Evolutionary conservation across 441 rosid genomes (phyloP), one percentile per base, ranked within the genome.

Genomic region (Populus hybrid): DNA sequence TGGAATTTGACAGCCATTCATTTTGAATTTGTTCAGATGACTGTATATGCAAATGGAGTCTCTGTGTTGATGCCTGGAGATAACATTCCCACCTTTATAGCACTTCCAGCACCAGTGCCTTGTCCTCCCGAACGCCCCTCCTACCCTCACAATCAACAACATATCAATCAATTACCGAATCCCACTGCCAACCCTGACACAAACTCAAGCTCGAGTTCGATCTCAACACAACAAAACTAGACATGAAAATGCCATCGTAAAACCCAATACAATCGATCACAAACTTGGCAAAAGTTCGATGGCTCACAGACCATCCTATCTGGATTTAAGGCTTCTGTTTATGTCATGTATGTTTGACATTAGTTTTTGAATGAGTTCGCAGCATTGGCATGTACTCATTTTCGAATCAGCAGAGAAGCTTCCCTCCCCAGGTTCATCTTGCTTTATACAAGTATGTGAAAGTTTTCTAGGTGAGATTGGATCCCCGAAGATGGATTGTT

Each of bases 1-100:
- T 50, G n/a, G n/a, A 33, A 42, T n/a, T 28, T 74, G 74, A 7
- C 18, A 18, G 28, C 29, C 36, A 7, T 50, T 50, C 59, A 29
- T 12, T 50, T 64, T 72, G 6, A 72, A 35, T 74, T 71, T 78
- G 11, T 80, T 81, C 92, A 96, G 98, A 89, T 89, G 97, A 88
- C 91, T 26, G 80, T 87, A 53, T 96, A 94, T 76, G 81, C 93
- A 18, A 91, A 76, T 35, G 99, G 97, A 21, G 97, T 94, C 63
- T 94, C 98, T 2, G 99, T 94, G 7, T 75, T 96, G 87, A 96
- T 96, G 99, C 99, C 99, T 1, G 99, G 99, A 42, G 94, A 93
- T 33, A 83, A 88, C 24, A 79, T 96, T 21, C 99, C 99, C 21
- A 88, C 98, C 1, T 96, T 92, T 86, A 91, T 96, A 9, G 99